Evolutionary conservation across 2,329 filamentous ascomycete species (phyloP), one percentile per base, ranked within the genome.

Genomic region (Aspergillus ruber): DNA sequence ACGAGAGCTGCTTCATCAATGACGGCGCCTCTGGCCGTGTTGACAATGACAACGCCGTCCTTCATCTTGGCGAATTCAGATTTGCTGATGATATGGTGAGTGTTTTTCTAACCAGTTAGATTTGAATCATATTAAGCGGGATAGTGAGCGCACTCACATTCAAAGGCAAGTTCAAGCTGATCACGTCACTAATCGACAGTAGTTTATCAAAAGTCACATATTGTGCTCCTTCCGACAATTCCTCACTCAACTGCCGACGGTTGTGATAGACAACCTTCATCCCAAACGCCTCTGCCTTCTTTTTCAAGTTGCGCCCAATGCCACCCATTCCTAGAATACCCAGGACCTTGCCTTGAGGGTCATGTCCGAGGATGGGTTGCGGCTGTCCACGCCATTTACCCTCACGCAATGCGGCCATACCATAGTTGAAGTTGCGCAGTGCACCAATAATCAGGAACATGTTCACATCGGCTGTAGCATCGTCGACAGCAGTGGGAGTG

Each of bases 321-420:
- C 88, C 87, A 17, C 88, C 88, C 87, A 93, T 91, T 6, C 88
- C 88, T 36, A 94, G 66, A 50, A 94, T 89, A 0, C 88, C 88
- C 4, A 94, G 75, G 1, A 83, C 73, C 67, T 91, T 93, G 32
- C 85, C 86, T 65, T 86, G 76, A 1, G 88, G 88, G 60, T 93
- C 88, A 61, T 87, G 85, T 10, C 88, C 88, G 0, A 83, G 75
- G 1, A 79, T 76, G 6, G 72, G 72, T 6, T 68, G 63, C 0
- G 72, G 69, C 4, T 67, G 64, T 3, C 85, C 86, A 45, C 81
- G 77, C 85, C 86, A 94, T 48, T 80, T 71, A 1, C 84, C 82
- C 18, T 76, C 72, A 32, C 88, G 81, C 8, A 91, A 74, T 10
- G 78, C 74, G 3, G 76, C 61, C 75, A 93, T 85, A 44, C 80